These are phyloP conservation scores for Phaeosphaeria sp. DNA, from an alignment of 2,329 filamentous ascomycete genomes.

Conservation along the genomic window DNA sequence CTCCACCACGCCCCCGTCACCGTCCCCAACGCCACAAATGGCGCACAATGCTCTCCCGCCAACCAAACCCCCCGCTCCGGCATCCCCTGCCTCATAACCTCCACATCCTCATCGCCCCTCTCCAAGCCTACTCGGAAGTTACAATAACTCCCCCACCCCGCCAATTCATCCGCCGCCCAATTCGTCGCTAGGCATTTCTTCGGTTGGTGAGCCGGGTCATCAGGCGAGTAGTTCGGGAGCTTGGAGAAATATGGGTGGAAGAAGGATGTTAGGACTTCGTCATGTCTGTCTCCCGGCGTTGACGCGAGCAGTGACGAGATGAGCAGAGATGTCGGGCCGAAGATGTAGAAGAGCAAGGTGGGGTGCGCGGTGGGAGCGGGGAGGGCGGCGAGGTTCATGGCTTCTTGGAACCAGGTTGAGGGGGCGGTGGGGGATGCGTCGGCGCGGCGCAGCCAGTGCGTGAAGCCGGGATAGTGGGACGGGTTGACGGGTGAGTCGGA, in stretches of 20 bases:
- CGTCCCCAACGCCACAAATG: slow-evolving; percentile 78
- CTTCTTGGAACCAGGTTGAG: slow-evolving; percentile 74
- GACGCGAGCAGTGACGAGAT: slow-evolving; percentile 34
- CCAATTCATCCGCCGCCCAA: slow-evolving; percentile 80
- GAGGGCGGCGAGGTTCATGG: slow-evolving; percentile 77
- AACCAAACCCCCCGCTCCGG: slow-evolving; percentile 79
- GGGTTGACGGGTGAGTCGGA: slow-evolving; percentile 34
- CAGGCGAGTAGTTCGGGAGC: slow-evolving; percentile 70
- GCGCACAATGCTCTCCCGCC: slow-evolving; percentile 88
- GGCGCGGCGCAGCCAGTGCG: slow-evolving; percentile 74
- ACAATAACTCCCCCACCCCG: slow-evolving; percentile 81
- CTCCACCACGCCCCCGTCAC: slow-evolving; percentile 88
- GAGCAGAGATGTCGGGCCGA: slow-evolving; percentile 58
- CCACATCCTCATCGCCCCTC: slow-evolving; percentile 75
- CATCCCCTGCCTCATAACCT: slow-evolving; percentile 61
- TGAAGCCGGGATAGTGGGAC: slow-evolving; percentile 67
- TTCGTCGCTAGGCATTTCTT: slow-evolving; percentile 70
- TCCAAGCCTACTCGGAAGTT: slow-evolving; percentile 83
- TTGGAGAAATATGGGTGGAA: slow-evolving; percentile 80
- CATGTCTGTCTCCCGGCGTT: slow-evolving; percentile 51
- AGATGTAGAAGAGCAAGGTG: slow-evolving; percentile 84
- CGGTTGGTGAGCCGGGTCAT: slow-evolving; percentile 66
- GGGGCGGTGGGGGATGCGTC: slow-evolving; percentile 71
- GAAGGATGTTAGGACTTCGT: slow-evolving; percentile 67
- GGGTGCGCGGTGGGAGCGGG: slow-evolving; percentile 67